Conservation (phyloP, 169 alveolate genomes). For the Besnoitia besnoiti region DNA sequence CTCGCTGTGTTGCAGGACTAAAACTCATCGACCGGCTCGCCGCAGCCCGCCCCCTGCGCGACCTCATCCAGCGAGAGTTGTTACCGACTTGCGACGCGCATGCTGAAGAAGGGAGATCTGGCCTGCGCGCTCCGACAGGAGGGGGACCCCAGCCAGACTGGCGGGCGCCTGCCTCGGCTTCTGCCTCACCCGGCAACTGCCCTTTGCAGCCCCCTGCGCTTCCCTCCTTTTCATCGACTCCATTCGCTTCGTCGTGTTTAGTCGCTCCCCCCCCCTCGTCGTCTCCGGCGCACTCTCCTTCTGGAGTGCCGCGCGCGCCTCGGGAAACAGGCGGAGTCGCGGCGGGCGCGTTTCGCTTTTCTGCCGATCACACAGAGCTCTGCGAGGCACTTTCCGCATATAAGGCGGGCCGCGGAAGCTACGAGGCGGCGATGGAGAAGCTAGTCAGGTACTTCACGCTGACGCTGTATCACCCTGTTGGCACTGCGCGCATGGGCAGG, state of each 20-base stretch:
- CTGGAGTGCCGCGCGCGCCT: not conserved
- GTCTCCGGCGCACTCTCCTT: not conserved
- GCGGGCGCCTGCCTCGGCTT: not conserved
- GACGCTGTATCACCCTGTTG: slow-evolving; percentile 64
- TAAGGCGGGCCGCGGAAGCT: not conserved
- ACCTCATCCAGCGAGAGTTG: not conserved
- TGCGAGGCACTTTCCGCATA: not conserved
- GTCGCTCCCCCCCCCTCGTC: not conserved
- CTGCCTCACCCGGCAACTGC: not conserved
- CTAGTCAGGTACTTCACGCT: slow-evolving; percentile 32
- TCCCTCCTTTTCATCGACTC: not conserved
- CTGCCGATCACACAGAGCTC: not conserved
- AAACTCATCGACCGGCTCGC: not conserved
- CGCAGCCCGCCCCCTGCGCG: not conserved
- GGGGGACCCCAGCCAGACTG: not conserved
- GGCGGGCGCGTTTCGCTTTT: not conserved
- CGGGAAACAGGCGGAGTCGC: not conserved
- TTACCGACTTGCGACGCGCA: not conserved
- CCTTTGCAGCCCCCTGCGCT: too few species aligned
- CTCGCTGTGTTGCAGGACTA: not conserved
- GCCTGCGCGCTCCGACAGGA: not conserved
- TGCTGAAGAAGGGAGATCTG: not conserved
- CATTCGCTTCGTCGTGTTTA: not conserved
- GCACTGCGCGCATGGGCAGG: slow-evolving; percentile 53
- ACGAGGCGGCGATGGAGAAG: not conserved